phyloP scores from a whole-genome alignment of 116 monocot genomes.

The Cymodocea nodosa region DNA sequence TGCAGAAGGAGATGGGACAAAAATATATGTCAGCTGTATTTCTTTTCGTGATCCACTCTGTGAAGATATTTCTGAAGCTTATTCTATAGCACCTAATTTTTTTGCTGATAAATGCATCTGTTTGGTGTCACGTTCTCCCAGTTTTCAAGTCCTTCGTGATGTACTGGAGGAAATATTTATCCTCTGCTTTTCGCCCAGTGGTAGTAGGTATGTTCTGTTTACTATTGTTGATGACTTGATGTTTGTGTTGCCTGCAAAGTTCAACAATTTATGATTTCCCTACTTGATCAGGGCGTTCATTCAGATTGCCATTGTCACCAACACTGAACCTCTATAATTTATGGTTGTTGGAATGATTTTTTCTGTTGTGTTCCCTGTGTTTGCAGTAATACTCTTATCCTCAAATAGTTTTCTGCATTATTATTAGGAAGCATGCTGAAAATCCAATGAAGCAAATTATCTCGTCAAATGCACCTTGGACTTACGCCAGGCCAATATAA shows the following conservation, averaged over 20 bases:
- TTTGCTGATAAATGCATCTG: conserved; percentile 99
- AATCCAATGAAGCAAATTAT: no score
- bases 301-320: background rate
- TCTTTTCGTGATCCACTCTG: conserved; percentile 94
- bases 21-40: conserved; percentile 97
- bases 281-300: background rate
- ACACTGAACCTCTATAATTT: background rate
- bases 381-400: no score
- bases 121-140: conserved; percentile 84
- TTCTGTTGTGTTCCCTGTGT: no score
- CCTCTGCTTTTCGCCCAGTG: conserved; percentile 79
- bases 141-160: conserved; percentile 85
- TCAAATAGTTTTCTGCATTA: no score
- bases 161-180: conserved; percentile 80
- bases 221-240: no score
- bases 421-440: no score
- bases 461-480: no score
- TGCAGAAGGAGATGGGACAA: conserved; percentile 99
- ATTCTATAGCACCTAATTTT: conserved; percentile 59
- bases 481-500: no score
- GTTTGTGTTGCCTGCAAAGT: background rate
- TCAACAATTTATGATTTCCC: background rate
- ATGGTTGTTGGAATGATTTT: background rate
- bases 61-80: conserved; percentile 78
- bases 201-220: conserved; percentile 54